Conservation (phyloP, 2,329 filamentous ascomycete genomes). For the Aaosphaeria pasadenensis region DNA sequence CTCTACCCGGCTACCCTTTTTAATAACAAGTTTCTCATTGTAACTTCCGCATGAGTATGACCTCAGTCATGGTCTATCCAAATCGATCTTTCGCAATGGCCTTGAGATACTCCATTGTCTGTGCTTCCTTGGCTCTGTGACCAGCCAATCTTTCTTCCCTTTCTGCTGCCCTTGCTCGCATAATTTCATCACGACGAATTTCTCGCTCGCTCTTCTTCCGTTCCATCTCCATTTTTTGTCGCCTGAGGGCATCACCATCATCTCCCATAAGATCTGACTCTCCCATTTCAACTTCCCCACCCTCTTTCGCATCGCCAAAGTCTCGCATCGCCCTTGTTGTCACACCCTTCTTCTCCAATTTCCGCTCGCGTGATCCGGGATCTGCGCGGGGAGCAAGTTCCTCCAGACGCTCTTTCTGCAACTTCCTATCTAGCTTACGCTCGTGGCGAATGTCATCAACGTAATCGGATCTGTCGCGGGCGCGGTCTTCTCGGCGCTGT, state of each 20-base stretch:
- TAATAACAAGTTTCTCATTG: neutral
- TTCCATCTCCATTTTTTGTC: conserved; percentile 62
- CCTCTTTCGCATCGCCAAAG: conserved; percentile 66
- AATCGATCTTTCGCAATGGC: conserved; percentile 74
- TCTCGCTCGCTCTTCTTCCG: conserved; percentile 80
- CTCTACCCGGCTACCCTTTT: neutral
- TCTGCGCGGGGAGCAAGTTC: conserved; percentile 82
- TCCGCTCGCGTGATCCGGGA: conserved; percentile 75
- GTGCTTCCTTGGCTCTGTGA: conserved; percentile 74
- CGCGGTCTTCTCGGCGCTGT: conserved; percentile 52
- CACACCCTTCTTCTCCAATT: conserved; percentile 79
- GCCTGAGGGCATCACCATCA: conserved; percentile 65
- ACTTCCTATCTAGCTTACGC: conserved; percentile 62
- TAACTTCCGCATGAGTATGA: neutral
- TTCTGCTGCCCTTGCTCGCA: conserved; percentile 72
- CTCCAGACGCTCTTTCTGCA: conserved; percentile 71
- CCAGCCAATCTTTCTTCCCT: conserved; percentile 71
- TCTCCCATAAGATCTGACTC: conserved; percentile 79
- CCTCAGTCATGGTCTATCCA: conserved; percentile 13
- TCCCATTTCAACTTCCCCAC: conserved; percentile 62
- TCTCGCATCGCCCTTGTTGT: conserved; percentile 68
- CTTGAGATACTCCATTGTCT: conserved; percentile 78
- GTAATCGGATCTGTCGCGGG: conserved; percentile 47
- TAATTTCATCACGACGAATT: conserved; percentile 74
- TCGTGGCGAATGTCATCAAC: conserved; percentile 56